These are phyloP conservation scores for Scheffersomyces lignosus DNA, from an alignment of 805 yeast species.

Conservation along the genomic window DNA sequence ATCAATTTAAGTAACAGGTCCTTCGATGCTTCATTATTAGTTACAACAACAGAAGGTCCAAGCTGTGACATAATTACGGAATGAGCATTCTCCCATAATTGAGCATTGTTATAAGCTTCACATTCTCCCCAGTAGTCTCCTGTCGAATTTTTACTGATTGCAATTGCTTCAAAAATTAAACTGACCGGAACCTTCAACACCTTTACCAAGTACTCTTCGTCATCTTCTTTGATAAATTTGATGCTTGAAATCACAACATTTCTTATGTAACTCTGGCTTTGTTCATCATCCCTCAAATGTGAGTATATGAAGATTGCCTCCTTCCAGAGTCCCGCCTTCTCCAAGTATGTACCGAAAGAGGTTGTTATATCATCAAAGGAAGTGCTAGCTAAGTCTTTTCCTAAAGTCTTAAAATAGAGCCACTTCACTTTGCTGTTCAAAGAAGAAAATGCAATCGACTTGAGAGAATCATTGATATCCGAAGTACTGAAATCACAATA, in stretches of 20 bases:
- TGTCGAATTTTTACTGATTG: slow-evolving; percentile 49
- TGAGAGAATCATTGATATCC: slow-evolving; percentile 7
- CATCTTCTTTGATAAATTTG: slow-evolving; percentile 25
- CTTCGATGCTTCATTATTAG: slow-evolving; percentile 37
- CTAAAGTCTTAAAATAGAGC: slow-evolving; percentile 49
- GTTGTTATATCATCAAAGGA: slow-evolving; percentile 27
- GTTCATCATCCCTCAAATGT: slow-evolving; percentile 51
- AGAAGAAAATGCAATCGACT: slow-evolving; percentile 7
- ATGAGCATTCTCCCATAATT: slow-evolving; percentile 64
- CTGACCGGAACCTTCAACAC: slow-evolving; percentile 48
- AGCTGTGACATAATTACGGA: slow-evolving; percentile 51
- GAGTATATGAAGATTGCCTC: slow-evolving; percentile 65
- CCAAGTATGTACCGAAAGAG: slow-evolving; percentile 50
- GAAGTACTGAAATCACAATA: slow-evolving; percentile 9
- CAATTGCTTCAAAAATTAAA: slow-evolving; percentile 57
- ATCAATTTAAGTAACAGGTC: slow-evolving; percentile 40
- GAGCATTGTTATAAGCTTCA: slow-evolving; percentile 60
- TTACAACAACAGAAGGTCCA: slow-evolving; percentile 71
- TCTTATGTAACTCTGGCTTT: slow-evolving; percentile 43
- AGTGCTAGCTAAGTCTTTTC: slow-evolving; percentile 10
- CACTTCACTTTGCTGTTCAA: slow-evolving; percentile 48
- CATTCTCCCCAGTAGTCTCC: slow-evolving; percentile 62
- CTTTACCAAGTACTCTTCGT: slow-evolving; percentile 36
- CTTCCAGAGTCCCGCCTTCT: slow-evolving; percentile 45
- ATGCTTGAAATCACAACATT: slow-evolving; percentile 34